Base-by-base conservation (phyloP, 495 filamentous ascomycete genomes). In the Aspergillus sparsus region DNA sequence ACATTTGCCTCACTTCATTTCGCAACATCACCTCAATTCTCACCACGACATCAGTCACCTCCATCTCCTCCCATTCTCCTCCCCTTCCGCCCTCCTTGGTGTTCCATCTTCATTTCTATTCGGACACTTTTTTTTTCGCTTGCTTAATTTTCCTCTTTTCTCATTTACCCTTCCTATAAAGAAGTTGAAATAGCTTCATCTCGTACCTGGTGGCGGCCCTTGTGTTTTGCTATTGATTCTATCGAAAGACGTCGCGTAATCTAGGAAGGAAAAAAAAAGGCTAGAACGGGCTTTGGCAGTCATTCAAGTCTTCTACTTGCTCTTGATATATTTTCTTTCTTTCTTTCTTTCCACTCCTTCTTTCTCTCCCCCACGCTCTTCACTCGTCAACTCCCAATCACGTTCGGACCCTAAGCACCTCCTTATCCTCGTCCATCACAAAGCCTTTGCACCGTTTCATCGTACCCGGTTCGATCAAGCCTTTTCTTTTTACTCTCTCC, bases 391-490 rank as follows among this genome's bases (percentile, higher is more conserved):
- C 59, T 59, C 56, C 55, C 42, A 57, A 60, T 18, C 66, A 64
- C 64, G 56, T 55, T 61, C 65, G 62, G 62, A 59, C 64, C 57
- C 58, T 64, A 60, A 64, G 53, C 49, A 62, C 46, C 49, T 55
- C 54, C 53, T 55, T 57, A 52, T 59, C 52, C 56, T 47, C 60
- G 50, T 62, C 63, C 61, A 68, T 56, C 68, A 71, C 65, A 58
- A 62, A 54, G 59, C 55, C 42, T 52, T 56, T 62, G 51, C 49
- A 67, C 61, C 62, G 62, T 67, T 63, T 42, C 49, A 61, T 62
- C 62, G 65, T 64, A 47, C 59, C 64, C 66, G 67, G 65, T 55
- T 57, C 67, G 69, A 66, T 57, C 55, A 61, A 57, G 50, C 44
- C 15, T 58, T 56, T 41, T 53, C 57, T 64, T 60, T 60, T 10